Evolutionary conservation across 2,329 filamentous ascomycete genomes (phyloP), one percentile per base, ranked within the genome.

Genomic region (Aspergillus hiratsukae): DNA sequence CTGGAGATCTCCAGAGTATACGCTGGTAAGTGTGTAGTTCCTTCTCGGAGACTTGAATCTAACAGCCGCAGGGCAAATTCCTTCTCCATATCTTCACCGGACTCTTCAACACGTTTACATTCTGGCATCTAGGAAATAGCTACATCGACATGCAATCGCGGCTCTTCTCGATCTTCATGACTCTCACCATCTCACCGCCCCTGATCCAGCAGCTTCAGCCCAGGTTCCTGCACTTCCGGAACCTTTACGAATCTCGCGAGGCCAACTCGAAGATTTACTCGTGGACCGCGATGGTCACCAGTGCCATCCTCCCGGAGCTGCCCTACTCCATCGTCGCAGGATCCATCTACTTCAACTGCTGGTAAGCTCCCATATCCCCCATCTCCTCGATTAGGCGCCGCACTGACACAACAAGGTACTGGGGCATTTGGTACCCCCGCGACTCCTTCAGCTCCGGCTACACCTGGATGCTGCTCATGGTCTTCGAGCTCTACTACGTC

Each of bases 201-300:
- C 76, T 92, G 0, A 89, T 92, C 56, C 87, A 91, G 64, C 88
- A 92, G 64, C 78, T 92, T 0, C 87, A 92, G 66, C 89, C 89
- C 0, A 82, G 83, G 4, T 91, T 88, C 68, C 75, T 91, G 52
- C 77, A 82, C 57, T 82, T 84, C 48, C 81, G 88, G 3, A 78
- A 82, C 31, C 79, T 93, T 27, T 94, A 89, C 74, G 76, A 87
- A 68, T 84, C 81, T 1, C 82, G 90, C 4, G 90, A 94, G 70
- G 82, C 85, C 50, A 89, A 83, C n/a, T 84, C 87, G 17, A 91
- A 91, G 70, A 90, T 91, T 27, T 94, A 93, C 73, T 86, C 83
- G 1, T 91, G 89, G 88, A 73, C 82, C 14, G 87, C 88, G 0
- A 90, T 88, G 72, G 81, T 83, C 0, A 85, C 84, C 2, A 86